phyloP scores from a whole-genome alignment of 768 basidiomycete species.

The Lactarius akahatsu region DNA sequence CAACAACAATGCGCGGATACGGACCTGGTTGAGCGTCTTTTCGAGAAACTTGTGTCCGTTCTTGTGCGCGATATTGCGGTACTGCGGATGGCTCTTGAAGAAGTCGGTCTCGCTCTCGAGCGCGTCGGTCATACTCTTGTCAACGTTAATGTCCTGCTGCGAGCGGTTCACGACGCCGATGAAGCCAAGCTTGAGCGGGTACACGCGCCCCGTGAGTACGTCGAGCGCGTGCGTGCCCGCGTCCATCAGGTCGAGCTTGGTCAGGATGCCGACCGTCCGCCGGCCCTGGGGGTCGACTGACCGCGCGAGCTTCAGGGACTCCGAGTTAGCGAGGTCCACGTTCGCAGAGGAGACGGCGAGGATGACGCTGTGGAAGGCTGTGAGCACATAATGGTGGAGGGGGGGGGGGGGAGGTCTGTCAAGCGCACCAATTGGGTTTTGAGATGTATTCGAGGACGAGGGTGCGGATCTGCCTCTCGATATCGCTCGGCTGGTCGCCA shows the following conservation, averaged over 20 bases:
- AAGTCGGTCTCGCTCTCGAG: slow-evolving; percentile 85
- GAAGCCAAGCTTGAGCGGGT: slow-evolving; percentile 97
- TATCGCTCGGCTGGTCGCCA: slow-evolving; percentile 96
- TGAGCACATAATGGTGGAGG: not conserved
- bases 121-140: slow-evolving; percentile 84
- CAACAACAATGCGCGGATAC: slow-evolving; percentile 28
- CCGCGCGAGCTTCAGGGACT: slow-evolving; percentile 94
- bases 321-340: slow-evolving; percentile 98
- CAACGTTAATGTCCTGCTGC: slow-evolving; percentile 93
- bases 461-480: slow-evolving; percentile 93
- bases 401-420: not conserved
- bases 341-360: slow-evolving; percentile 97
- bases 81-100: slow-evolving; percentile 86
- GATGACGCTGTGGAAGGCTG: slow-evolving; percentile 63
- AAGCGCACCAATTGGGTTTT: slow-evolving; percentile 85
- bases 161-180: slow-evolving; percentile 97
- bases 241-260: slow-evolving; percentile 99
- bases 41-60: slow-evolving; percentile 96
- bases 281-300: slow-evolving; percentile 95
- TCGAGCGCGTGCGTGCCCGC: slow-evolving; percentile 98
- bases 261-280: slow-evolving; percentile 93
- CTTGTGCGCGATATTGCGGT: slow-evolving; percentile 93
- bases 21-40: slow-evolving; percentile 88
- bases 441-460: slow-evolving; percentile 96
- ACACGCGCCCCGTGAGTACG: slow-evolving; percentile 93